These are phyloP conservation scores for Amaranthus palmeri DNA, from an alignment of 148 eudicot genomes.

Conservation along the genomic window DNA sequence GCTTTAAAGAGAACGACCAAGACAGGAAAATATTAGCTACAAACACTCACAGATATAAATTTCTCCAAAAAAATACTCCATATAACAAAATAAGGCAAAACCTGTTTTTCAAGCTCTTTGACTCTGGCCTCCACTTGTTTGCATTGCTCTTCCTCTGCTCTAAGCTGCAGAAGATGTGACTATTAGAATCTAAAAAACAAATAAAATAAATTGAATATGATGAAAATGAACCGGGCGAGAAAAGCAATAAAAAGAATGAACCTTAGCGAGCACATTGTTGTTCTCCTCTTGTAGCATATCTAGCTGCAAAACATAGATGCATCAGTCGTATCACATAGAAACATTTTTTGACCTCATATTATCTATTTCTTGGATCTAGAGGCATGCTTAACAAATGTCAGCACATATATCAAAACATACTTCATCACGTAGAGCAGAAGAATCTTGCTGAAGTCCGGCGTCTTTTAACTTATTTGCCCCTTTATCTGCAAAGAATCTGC, in stretches of 20 bases:
- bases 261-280: slow-evolving; percentile 60
- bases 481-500: slow-evolving; percentile 64
- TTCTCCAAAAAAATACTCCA: background rate
- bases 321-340: background rate
- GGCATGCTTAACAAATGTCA: background rate
- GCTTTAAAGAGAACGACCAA: background rate
- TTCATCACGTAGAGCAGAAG: slow-evolving; percentile 81
- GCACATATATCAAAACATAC: slow-evolving; percentile 32
- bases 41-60: background rate
- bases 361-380: background rate
- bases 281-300: slow-evolving; percentile 91
- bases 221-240: background rate
- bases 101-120: slow-evolving; percentile 94
- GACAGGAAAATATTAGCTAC: background rate
- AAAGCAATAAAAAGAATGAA: slow-evolving; percentile 18
- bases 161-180: slow-evolving; percentile 46
- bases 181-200: background rate
- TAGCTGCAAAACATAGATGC: slow-evolving; percentile 42
- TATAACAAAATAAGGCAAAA: slow-evolving; percentile 16
- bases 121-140: slow-evolving; percentile 79
- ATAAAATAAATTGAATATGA: background rate
- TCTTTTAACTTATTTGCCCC: slow-evolving; percentile 40
- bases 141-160: slow-evolving; percentile 60
- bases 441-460: slow-evolving; percentile 51
- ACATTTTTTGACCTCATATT: background rate